phyloP scores from a whole-genome alignment of 2,329 filamentous ascomycete genomes.

The Colletotrichum cuscutae region DNA sequence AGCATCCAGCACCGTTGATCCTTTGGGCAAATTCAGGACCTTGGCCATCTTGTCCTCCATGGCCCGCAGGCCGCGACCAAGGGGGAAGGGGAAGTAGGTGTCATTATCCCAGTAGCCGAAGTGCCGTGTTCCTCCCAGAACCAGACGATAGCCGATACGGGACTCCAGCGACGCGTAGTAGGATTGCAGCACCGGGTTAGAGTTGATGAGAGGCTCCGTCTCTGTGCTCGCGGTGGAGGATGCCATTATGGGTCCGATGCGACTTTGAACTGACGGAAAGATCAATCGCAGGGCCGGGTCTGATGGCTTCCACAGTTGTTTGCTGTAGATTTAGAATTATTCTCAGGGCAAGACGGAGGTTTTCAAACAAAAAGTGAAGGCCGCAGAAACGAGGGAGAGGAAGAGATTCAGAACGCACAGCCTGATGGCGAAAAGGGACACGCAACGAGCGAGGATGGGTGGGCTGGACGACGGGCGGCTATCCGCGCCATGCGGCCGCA shows the following conservation, averaged over 20 bases:
- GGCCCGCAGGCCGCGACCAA: constrained; percentile 50
- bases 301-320: not conserved
- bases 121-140: constrained; percentile 60
- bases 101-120: constrained; percentile 60
- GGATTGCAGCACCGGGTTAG: not conserved
- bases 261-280: not conserved
- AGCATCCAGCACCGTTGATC: not conserved
- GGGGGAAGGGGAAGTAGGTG: constrained; percentile 59
- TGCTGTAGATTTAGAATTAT: not conserved
- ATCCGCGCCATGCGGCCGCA: not conserved
- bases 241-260: not conserved
- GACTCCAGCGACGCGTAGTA: constrained; percentile 56
- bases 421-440: not conserved
- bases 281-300: not conserved
- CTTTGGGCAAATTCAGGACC: not conserved
- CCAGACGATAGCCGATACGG: constrained; percentile 52
- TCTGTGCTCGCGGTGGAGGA: not conserved
- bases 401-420: not conserved
- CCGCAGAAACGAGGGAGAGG: not conserved
- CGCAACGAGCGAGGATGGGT: not conserved
- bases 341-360: not conserved
- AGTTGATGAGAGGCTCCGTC: not conserved
- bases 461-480: not conserved
- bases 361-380: not conserved
- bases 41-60: constrained; percentile 60